Evolutionary conservation across 2,329 filamentous ascomycete genomes (phyloP).

Genomic region (Nigrospora sphaerica): DNA sequence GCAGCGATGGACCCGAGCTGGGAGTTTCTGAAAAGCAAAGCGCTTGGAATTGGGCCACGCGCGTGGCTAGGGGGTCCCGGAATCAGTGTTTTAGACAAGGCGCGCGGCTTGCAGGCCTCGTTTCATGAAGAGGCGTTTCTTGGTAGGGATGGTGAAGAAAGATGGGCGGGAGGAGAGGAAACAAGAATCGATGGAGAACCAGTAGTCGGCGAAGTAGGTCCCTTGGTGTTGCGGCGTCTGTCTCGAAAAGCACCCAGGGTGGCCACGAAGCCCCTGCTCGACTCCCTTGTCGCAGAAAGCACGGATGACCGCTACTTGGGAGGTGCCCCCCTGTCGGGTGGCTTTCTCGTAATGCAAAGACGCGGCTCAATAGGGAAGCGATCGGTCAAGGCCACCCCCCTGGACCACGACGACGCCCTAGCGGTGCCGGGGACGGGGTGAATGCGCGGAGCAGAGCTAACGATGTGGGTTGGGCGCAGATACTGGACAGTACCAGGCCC

Average conservation of each 20-base stretch:
- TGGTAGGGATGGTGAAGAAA: not conserved
- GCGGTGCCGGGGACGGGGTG: too few relatives aligned
- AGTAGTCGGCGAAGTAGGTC: slow-evolving; percentile 1
- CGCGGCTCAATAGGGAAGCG: not conserved
- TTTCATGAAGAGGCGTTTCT: not conserved
- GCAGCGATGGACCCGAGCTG: too few relatives aligned
- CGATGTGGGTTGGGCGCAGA: too few relatives aligned
- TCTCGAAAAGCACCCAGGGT: slow-evolving; percentile 5
- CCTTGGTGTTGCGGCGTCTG: slow-evolving; percentile 7
- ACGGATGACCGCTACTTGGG: not conserved
- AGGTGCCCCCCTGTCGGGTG: not conserved
- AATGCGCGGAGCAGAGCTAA: too few relatives aligned
- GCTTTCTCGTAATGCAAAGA: slow-evolving; percentile 2
- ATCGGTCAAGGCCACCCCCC: not conserved
- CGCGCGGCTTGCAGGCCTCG: not conserved
- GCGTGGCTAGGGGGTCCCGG: not conserved
- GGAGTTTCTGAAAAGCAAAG: too few relatives aligned
- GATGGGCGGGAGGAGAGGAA: not conserved
- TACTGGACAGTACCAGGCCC: too few relatives aligned
- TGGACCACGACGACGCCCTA: too few relatives aligned
- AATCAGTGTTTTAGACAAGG: not conserved
- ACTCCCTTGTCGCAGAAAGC: slow-evolving; percentile 1
- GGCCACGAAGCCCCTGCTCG: slow-evolving; percentile 1
- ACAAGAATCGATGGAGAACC: not conserved
- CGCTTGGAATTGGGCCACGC: too few relatives aligned